phyloP scores from a whole-genome alignment of 208 protist genomes.

The Angomonas deanei region DNA sequence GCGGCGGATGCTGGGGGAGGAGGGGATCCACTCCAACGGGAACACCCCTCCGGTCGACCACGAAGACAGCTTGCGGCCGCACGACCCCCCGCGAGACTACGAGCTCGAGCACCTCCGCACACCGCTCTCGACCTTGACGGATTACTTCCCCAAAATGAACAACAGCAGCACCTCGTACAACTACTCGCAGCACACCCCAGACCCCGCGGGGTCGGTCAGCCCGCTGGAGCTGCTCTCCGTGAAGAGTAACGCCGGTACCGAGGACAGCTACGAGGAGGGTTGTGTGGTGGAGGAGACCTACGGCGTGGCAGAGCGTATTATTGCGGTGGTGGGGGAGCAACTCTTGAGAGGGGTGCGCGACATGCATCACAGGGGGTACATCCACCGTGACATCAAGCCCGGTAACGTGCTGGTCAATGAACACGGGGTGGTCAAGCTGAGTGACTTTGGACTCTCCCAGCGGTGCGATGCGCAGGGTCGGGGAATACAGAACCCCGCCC shows the following conservation, averaged over 20 bases:
- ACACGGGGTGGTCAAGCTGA: conserved; percentile 93
- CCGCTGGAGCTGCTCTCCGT: conserved; percentile 17
- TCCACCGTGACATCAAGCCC: conserved; percentile 94
- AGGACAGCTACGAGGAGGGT: conserved; percentile 13
- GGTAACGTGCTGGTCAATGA: conserved; percentile 93
- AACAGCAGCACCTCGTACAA: too few relatives aligned
- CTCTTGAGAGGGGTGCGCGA: conserved; percentile 73
- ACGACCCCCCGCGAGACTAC: neutral
- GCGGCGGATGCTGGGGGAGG: conserved; percentile 8
- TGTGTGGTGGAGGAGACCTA: conserved; percentile 32
- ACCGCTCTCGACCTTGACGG: neutral
- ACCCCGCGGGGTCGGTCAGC: neutral
- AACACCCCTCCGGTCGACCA: neutral
- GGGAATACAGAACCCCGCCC: conserved; percentile 16
- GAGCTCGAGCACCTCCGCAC: neutral
- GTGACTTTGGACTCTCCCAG: conserved; percentile 94
- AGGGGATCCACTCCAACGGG: neutral
- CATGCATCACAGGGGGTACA: conserved; percentile 78
- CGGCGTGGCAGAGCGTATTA: conserved; percentile 70
- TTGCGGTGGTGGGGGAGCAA: conserved; percentile 81
- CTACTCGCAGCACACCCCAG: too few relatives aligned
- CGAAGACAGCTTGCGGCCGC: neutral
- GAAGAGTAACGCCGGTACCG: conserved; percentile 19
- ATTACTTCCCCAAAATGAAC: neutral
- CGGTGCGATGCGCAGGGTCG: conserved; percentile 30